These are phyloP conservation scores for Fraxinus xanthoxyloides DNA, from an alignment of 305 asterid genomes.

Conservation along the genomic window DNA sequence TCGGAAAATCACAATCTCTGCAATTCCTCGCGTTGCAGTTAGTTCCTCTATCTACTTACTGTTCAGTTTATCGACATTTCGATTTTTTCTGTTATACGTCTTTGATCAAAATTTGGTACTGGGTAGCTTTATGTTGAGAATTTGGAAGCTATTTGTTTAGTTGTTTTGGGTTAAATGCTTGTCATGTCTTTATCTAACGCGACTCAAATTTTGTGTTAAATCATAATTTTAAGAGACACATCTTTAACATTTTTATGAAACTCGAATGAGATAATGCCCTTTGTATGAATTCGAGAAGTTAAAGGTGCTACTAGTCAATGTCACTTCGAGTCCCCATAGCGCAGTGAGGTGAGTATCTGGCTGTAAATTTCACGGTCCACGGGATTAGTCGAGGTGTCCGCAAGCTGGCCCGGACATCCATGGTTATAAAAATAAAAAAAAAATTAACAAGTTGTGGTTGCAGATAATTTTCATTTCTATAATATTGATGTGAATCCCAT, in stretches of 20 bases:
- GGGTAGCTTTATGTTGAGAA: neutral
- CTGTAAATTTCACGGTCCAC: no score
- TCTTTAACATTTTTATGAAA: neutral
- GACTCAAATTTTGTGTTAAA: neutral
- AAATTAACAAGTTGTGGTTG: neutral
- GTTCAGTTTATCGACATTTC: neutral
- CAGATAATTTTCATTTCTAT: neutral
- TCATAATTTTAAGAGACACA: neutral
- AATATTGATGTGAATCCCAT: neutral
- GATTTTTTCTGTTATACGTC: neutral
- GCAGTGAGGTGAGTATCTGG: no score
- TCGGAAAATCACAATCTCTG: constrained; percentile 9
- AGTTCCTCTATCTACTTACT: neutral
- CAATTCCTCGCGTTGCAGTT: constrained; percentile 6
- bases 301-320: neutral
- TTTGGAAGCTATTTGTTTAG: neutral
- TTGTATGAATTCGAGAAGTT: neutral
- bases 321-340: no score
- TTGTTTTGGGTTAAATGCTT: neutral
- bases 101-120: neutral
- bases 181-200: neutral
- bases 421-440: no score
- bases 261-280: neutral
- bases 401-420: no score
- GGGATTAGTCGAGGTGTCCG: no score